Conservation (phyloP, 768 basidiomycete species). For the Suillus plorans region DNA sequence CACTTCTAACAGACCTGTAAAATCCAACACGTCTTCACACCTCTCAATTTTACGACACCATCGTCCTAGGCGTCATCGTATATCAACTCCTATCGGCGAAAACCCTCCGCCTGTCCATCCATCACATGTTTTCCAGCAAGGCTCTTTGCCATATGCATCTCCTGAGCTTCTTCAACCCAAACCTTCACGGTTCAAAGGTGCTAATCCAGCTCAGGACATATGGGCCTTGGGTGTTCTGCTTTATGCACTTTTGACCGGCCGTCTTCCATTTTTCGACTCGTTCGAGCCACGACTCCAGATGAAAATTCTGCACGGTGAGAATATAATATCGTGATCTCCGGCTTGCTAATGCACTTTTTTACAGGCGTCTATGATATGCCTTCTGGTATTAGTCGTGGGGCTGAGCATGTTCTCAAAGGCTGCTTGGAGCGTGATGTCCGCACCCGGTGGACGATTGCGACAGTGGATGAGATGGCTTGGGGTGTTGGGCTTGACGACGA, state of each 20-base stretch:
- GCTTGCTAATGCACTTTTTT: slow-evolving; percentile 10
- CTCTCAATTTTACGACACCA: slow-evolving; percentile 31
- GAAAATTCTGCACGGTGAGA: slow-evolving; percentile 83
- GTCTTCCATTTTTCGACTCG: slow-evolving; percentile 84
- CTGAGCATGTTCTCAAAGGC: slow-evolving; percentile 70
- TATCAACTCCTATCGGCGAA: slow-evolving; percentile 41
- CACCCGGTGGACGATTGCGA: slow-evolving; percentile 76
- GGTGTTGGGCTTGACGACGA: slow-evolving; percentile 56
- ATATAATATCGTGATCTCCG: slow-evolving; percentile 18
- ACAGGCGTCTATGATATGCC: slow-evolving; percentile 67
- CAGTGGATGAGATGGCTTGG: slow-evolving; percentile 82
- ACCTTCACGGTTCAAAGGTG: slow-evolving; percentile 26
- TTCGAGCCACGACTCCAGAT: slow-evolving; percentile 91
- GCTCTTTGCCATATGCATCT: slow-evolving; percentile 88
- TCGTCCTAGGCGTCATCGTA: slow-evolving; percentile 49
- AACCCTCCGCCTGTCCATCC: slow-evolving; percentile 30
- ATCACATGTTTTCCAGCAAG: slow-evolving; percentile 57
- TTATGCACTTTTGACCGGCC: slow-evolving; percentile 79
- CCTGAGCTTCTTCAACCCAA: slow-evolving; percentile 82
- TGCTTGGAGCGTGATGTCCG: slow-evolving; percentile 68
- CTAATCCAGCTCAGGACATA: slow-evolving; percentile 81
- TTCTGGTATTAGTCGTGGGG: slow-evolving; percentile 53
- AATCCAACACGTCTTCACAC: slow-evolving; percentile 17
- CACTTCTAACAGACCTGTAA: slow-evolving; percentile 22
- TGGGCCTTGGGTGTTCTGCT: slow-evolving; percentile 95